phyloP scores from a whole-genome alignment of 164 flowering plant genomes.

The Dillenia turbinata region DNA sequence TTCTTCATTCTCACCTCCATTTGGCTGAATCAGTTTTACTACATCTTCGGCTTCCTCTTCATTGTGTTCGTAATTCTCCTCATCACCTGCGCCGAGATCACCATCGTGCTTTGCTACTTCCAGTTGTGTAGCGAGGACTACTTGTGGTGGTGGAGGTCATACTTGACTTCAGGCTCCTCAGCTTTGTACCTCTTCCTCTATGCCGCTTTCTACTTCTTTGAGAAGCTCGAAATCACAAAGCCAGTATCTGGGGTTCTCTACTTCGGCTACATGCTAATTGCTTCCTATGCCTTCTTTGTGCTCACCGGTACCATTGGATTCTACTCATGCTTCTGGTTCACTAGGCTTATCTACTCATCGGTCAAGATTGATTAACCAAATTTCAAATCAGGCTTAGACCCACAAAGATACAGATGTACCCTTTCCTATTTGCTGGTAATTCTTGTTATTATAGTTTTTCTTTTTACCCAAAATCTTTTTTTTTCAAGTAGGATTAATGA shows the following conservation, averaged over 20 bases:
- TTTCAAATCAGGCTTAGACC: too few species aligned
- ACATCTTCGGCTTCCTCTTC: conserved; percentile 64
- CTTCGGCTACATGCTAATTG: conserved; percentile 65
- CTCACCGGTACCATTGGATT: conserved; percentile 60
- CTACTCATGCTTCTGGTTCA: conserved; percentile 60
- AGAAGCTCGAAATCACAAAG: conserved; percentile 61
- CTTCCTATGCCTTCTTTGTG: conserved; percentile 55
- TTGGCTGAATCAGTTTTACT: conserved; percentile 63
- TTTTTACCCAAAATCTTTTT: too few species aligned
- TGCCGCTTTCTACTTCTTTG: conserved; percentile 58
- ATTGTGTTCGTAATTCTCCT: conserved; percentile 51
- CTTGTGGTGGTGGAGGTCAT: conserved; percentile 65
- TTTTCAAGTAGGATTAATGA: too few species aligned
- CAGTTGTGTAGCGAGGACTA: conserved; percentile 62
- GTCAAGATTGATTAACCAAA: conserved; percentile 45
- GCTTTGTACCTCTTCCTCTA: conserved; percentile 62
- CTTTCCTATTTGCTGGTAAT: too few species aligned
- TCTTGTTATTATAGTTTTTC: too few species aligned
- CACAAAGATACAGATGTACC: too few species aligned
- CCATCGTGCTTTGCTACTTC: conserved; percentile 61
- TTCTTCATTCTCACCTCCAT: conserved; percentile 67
- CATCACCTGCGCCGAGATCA: conserved; percentile 54
- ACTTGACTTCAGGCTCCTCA: conserved; percentile 55
- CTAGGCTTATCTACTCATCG: conserved; percentile 60
- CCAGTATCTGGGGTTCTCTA: conserved; percentile 50